A percentile compares a stretch with the other conserved stretches of the same genome.
Evolutionary conservation across 371 early-diverging fungal species (phyloP).

Genomic region (Basidiobolus meristosporus): DNA sequence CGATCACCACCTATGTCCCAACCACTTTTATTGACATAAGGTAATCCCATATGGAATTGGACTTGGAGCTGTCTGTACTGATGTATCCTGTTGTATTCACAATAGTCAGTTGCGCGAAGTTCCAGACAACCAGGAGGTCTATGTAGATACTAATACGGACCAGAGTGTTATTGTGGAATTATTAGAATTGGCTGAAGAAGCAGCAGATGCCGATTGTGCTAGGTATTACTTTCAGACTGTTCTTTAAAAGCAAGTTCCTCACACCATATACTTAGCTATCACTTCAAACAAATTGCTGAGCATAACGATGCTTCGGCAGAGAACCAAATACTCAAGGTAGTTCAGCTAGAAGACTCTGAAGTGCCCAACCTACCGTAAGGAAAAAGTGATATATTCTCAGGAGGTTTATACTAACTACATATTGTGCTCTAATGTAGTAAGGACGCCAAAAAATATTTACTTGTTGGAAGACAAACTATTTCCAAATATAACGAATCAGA

Average conservation of each 20-base stretch:
- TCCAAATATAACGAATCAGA: constrained; percentile 45
- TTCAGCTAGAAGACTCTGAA: constrained; percentile 9
- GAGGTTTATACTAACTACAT: neutral
- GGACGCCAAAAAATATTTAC: constrained; percentile 12
- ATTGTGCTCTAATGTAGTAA: neutral
- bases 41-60: constrained; percentile 9
- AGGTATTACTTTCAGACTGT: constrained; percentile 19
- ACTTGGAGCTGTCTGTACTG: neutral
- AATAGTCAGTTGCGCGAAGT: constrained; percentile 56
- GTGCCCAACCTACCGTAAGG: constrained; percentile 33
- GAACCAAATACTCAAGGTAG: constrained; percentile 11
- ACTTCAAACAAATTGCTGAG: constrained; percentile 57
- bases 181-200: constrained; percentile 35
- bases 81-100: neutral
- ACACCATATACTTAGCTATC: constrained; percentile 23
- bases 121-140: constrained; percentile 85
- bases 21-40: constrained; percentile 37
- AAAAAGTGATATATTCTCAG: neutral
- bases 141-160: constrained; percentile 44
- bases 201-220: constrained; percentile 22
- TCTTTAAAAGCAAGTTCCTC: no score
- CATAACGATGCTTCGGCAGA: constrained; percentile 46
- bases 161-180: constrained; percentile 73
- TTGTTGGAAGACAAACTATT: constrained; percentile 33
- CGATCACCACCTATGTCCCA: constrained; percentile 31